Conservation (phyloP, 2,329 filamentous ascomycete genomes). For the Chaetomium globosum region DNA sequence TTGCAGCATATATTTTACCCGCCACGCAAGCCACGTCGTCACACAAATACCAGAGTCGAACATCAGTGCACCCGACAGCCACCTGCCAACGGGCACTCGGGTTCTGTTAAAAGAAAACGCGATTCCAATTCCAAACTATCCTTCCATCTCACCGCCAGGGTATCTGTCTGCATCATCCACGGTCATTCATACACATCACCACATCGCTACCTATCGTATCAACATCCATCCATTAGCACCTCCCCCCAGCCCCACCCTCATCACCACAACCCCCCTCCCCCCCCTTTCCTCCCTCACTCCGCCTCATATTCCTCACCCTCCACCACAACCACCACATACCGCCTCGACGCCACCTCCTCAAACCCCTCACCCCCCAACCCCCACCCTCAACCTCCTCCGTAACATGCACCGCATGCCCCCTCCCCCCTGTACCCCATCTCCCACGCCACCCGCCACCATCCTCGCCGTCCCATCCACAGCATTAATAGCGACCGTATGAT, state of each 20-base stretch:
- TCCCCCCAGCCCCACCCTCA: neutral
- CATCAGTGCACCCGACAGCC: neutral
- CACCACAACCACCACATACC: conserved; percentile 32
- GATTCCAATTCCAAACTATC: conserved; percentile 5
- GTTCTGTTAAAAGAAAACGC: neutral
- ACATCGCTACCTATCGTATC: conserved; percentile 2
- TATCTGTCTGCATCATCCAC: conserved; percentile 18
- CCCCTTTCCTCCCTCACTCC: neutral
- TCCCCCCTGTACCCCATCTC: neutral
- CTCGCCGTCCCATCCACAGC: conserved; percentile 33
- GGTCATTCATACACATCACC: conserved; percentile 16
- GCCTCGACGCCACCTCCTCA: conserved; percentile 21
- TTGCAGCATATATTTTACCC: too few relatives aligned
- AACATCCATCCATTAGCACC: neutral
- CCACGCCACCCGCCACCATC: conserved; percentile 24
- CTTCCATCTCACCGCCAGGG: conserved; percentile 14
- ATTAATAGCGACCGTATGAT: conserved; percentile 36
- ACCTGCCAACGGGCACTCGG: too few relatives aligned
- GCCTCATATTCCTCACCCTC: conserved; percentile 27
- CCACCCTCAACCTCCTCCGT: conserved; percentile 27
- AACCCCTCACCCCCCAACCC: conserved; percentile 22
- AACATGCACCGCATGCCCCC: conserved; percentile 32
- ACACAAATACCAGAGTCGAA: neutral
- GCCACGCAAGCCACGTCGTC: too few relatives aligned
- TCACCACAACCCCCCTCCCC: too few relatives aligned